Percentiles rank a stretch among this genome's conserved stretches.
Conservation (phyloP, 345 rosid species). For the Angophora floribunda region DNA sequence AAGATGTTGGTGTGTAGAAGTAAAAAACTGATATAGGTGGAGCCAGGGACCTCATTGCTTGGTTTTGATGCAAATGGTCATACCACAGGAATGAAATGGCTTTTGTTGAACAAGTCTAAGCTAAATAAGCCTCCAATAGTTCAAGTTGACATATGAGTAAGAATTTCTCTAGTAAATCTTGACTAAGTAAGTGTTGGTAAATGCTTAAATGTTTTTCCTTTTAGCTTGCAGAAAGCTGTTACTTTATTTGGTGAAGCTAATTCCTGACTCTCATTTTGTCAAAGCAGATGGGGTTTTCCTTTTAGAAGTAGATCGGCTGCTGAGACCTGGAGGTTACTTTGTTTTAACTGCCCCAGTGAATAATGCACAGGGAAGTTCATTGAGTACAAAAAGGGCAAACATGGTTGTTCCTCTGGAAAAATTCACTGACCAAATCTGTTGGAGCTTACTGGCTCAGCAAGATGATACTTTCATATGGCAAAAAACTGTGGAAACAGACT, state of each 20-base stretch:
- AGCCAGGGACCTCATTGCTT: background rate
- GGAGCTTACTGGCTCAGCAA: conserved; percentile 90
- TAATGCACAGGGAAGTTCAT: conserved; percentile 44
- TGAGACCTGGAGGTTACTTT: conserved; percentile 96
- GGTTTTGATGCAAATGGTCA: background rate
- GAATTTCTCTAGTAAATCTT: background rate
- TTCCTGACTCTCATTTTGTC: background rate
- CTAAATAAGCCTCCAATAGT: background rate
- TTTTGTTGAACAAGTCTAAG: background rate
- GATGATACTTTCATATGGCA: conserved; percentile 96
- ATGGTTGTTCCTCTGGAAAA: conserved; percentile 46
- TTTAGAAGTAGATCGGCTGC: conserved; percentile 86
- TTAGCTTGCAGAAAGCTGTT: background rate
- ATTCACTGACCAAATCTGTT: conserved; percentile 64
- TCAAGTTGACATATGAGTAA: background rate
- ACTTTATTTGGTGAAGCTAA: background rate
- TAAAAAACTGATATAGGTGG: background rate
- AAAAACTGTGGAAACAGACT: conserved; percentile 55
- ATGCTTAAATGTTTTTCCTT: background rate
- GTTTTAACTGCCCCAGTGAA: conserved; percentile 72
- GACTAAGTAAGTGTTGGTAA: background rate
- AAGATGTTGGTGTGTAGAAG: background rate
- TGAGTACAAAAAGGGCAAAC: conserved; percentile 40
- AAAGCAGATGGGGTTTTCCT: conserved; percentile 79
- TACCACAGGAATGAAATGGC: background rate